phyloP scores from a whole-genome alignment of 1,139 yeast genomes.

The Candida tunisiensis region DNA sequence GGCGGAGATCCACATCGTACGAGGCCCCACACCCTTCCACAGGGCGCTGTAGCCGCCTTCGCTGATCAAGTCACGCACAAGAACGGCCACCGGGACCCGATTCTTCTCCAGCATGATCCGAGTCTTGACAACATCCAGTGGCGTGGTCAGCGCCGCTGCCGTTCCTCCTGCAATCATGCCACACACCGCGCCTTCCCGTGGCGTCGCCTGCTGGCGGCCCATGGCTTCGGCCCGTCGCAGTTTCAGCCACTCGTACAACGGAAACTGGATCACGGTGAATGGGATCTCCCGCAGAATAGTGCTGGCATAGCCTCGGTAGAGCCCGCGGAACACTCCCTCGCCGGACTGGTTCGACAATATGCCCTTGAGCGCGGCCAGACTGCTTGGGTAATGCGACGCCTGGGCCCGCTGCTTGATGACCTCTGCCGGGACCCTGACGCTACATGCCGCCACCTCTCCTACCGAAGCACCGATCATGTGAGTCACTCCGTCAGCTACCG shows the following conservation, averaged over 20 bases:
- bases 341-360: constrained; percentile 47
- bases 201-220: constrained; percentile 27
- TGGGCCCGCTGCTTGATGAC: constrained; percentile 93
- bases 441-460: constrained; percentile 88
- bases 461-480: constrained; percentile 82
- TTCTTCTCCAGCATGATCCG: constrained; percentile 63
- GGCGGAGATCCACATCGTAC: constrained; percentile 95
- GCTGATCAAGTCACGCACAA: constrained; percentile 30
- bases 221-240: constrained; percentile 21
- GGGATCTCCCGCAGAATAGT: constrained; percentile 93
- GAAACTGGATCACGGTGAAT: constrained; percentile 88
- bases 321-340: constrained; percentile 61
- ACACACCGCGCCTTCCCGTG: constrained; percentile 76
- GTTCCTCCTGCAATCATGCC: constrained; percentile 92
- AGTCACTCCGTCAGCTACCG: constrained; percentile 24
- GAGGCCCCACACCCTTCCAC: constrained; percentile 75
- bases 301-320: constrained; percentile 86
- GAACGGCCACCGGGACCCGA: constrained; percentile 27
- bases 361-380: constrained; percentile 47
- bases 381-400: constrained; percentile 41
- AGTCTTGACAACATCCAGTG: constrained; percentile 84
- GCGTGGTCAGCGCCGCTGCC: constrained; percentile 91
- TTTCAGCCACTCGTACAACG: constrained; percentile 75
- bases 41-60: constrained; percentile 62
- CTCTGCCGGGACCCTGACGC: constrained; percentile 92